These are phyloP conservation scores for Isatis lusitanica DNA, from an alignment of 441 rosid species.

Conservation along the genomic window DNA sequence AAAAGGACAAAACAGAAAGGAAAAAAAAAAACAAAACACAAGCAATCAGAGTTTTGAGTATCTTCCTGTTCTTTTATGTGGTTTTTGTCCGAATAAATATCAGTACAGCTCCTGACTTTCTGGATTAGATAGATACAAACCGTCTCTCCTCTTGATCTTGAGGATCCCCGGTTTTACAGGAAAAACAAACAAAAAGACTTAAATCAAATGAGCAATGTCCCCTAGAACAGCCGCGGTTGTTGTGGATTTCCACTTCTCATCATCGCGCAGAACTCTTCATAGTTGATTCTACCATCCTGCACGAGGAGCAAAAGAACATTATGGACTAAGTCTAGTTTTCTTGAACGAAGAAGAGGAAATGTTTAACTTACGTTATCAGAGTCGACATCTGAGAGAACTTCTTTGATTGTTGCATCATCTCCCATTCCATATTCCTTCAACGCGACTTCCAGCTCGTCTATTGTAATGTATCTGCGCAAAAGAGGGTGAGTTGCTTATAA, in stretches of 20 bases:
- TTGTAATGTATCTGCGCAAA: slow-evolving; percentile 53
- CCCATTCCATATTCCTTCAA: slow-evolving; percentile 66
- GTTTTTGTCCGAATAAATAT: slow-evolving; percentile 23
- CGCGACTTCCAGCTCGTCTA: slow-evolving; percentile 55
- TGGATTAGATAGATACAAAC: slow-evolving; percentile 34
- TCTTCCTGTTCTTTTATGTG: slow-evolving; percentile 21
- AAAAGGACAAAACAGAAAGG: slow-evolving; percentile 5
- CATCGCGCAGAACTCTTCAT: slow-evolving; percentile 61
- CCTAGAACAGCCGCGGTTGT: slow-evolving; percentile 49
- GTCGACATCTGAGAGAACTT: slow-evolving; percentile 69
- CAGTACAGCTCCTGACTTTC: slow-evolving; percentile 22
- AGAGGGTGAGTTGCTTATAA: neutral
- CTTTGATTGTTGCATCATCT: slow-evolving; percentile 59
- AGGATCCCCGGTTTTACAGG: neutral
- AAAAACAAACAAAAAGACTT: slow-evolving; percentile 7
- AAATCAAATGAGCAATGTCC: slow-evolving; percentile 3
- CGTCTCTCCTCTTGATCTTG: neutral
- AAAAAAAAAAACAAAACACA: slow-evolving; percentile 14
- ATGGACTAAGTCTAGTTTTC: neutral
- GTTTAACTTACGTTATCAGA: slow-evolving; percentile 49
- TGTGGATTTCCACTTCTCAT: slow-evolving; percentile 70
- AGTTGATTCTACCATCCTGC: slow-evolving; percentile 73
- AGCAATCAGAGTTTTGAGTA: slow-evolving; percentile 28
- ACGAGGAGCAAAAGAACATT: neutral
- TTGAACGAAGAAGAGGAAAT: neutral